Base-by-base conservation (phyloP, 495 filamentous ascomycete genomes). In the Glutinoglossum americanum region DNA sequence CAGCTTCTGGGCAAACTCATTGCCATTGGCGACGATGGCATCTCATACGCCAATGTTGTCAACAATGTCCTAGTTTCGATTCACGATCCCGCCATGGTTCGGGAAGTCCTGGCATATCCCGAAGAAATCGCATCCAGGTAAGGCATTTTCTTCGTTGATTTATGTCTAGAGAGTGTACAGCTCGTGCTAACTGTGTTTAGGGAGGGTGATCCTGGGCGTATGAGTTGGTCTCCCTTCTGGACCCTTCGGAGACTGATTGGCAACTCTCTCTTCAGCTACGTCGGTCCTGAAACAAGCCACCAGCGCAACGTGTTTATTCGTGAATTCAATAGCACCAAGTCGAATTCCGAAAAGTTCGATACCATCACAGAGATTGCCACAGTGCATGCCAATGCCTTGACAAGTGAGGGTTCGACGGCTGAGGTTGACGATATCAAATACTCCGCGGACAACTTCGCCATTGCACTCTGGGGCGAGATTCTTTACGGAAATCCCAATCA, bases 241-340 rank as follows among this genome's bases (percentile, higher is more conserved):
- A 62, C 60, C 51, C 60, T 62, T 57, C 59, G 60, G 51, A 60
- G 60, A 33, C 51, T 62, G 25, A 62, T 62, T 35, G 60, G 60
- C 51, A 17, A 61, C 21, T 25, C 49, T 57, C 59, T 62, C 48
- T 62, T 62, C 51, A 61, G 61, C 53, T 26, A 57, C 11, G 59
- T 62, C 26, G 60, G 60, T 39, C 53, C 60, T 35, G 59, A 62
- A 19, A 61, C 59, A 32, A 62, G 33, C 53, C 33, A 61, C 35
- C 60, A 61, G 9, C 60, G 60, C 59, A 62, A 61, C 27, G 59
- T 51, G 23, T 61, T 62, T 47, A 62, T 62, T 56, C 60, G 59
- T 57, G 60, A 62, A 30, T 61, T 62, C 49, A 61, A 62, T 33
- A 62, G 49, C 59, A 57, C 60, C 5, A 62, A 61, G 60, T 61